Percentiles rank a stretch among this genome's conserved stretches.
These are phyloP conservation scores for Paramecium pentaurelia DNA, from an alignment of 73 alveolate species.

Conservation along the genomic window DNA sequence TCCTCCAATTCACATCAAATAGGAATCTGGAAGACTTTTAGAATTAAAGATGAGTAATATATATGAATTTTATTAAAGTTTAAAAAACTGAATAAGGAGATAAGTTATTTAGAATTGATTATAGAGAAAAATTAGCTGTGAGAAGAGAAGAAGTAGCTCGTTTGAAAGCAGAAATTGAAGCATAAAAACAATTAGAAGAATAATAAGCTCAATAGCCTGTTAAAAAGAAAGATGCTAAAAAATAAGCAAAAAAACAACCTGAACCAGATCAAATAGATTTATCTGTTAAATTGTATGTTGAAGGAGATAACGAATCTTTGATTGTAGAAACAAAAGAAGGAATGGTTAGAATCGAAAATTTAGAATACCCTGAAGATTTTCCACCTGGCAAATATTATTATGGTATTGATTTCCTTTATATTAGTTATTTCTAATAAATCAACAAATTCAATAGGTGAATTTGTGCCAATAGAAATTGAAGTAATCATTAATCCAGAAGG, in stretches of 20 bases:
- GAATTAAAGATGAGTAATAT: neutral
- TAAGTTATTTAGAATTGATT: conserved; percentile 10
- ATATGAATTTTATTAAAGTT: neutral
- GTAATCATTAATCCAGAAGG: neutral
- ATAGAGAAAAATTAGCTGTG: neutral
- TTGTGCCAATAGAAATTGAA: neutral
- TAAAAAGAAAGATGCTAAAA: conserved; percentile 26
- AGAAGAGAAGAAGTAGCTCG: conserved; percentile 1
- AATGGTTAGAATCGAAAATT: neutral
- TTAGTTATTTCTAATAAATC: conserved; percentile 7
- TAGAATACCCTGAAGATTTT: conserved; percentile 44
- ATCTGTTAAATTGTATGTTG: neutral
- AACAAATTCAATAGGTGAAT: neutral
- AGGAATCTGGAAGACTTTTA: conserved; percentile 7
- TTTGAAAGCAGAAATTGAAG: conserved; percentile 13
- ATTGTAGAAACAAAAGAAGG: neutral
- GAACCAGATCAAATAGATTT: conserved; percentile 2
- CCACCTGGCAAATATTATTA: conserved; percentile 25
- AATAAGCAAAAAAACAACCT: neutral
- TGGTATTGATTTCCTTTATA: neutral
- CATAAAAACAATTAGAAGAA: neutral
- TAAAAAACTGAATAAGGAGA: neutral
- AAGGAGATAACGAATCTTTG: neutral
- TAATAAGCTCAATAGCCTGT: conserved; percentile 3
- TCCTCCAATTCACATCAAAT: neutral